Evolutionary conservation across 139 green algal genomes (phyloP), one percentile per base, ranked within the genome.

Genomic region (Microglena sp.): DNA sequence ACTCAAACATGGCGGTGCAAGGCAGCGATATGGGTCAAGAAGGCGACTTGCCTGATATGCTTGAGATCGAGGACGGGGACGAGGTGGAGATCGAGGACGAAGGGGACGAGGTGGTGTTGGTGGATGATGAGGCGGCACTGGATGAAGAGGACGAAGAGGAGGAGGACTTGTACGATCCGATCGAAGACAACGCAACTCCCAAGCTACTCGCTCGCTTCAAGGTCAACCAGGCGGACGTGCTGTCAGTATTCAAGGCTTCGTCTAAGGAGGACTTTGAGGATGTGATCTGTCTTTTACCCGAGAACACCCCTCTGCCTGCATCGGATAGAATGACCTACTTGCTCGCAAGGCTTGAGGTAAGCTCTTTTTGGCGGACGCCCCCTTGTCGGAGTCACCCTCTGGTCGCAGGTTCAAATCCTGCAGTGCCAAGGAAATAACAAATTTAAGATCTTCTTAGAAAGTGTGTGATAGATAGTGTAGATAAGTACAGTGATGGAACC

Each of bases 271-370:
- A 88, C 74, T 86, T 86, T 68, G 68, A 80, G 70, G 82, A 88
- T 45, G 82, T 88, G 24, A 71, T 83, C 3, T 64, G 68, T 6
- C 69, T 88, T 55, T 67, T 88, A 36, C 82, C 82, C 1, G 71
- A 82, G 55, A 81, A 83, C 69, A 88, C 79, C 28, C 79, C 82
- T 21, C 71, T 88, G 35, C 82, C 82, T 1, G 79, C 82, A 1
- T 77, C 68, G 0, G 77, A 88, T 66, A 81, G 80, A 33, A 88
- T 88, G 82, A 86, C 77, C 2, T 87, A 87, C 54, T 58, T 87
- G 61, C 72, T 87, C 4, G 77, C 74, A 22, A 69, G 81, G 0
- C 69, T 87, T 0, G 80, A 86, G 71, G 74, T 82, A 33, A 29
- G 67, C 18, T 50, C 35, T 24, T n/a, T 6, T 55, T 55, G 2